Conservation (phyloP, 441 rosid genomes). For the Arabidopsis lyrata region DNA sequence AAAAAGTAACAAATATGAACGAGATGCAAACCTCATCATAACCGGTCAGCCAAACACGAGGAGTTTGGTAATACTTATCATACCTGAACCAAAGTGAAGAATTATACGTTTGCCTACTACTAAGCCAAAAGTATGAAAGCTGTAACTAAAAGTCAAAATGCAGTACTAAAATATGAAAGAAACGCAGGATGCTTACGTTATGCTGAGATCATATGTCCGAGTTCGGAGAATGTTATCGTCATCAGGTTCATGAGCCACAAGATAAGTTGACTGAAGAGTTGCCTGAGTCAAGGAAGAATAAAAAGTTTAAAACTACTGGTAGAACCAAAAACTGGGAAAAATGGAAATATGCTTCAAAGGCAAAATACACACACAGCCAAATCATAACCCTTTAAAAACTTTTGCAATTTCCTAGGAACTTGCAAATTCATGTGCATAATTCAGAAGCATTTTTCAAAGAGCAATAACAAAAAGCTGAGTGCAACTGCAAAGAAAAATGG, state of each 20-base stretch:
- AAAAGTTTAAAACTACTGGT: neutral
- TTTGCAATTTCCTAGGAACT: conserved; percentile 2
- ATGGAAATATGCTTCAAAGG: neutral
- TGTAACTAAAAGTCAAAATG: neutral
- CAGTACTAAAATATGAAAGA: conserved; percentile 7
- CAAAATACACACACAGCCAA: neutral
- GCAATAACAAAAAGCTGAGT: conserved; percentile 8
- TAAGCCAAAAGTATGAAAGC: conserved; percentile 18
- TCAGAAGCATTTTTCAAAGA: conserved; percentile 2
- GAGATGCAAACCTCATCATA: conserved; percentile 84
- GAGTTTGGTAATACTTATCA: conserved; percentile 97
- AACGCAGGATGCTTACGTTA: conserved; percentile 70
- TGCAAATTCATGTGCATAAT: conserved; percentile 9
- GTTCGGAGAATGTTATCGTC: conserved; percentile 92
- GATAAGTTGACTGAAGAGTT: conserved; percentile 72
- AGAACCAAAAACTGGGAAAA: neutral
- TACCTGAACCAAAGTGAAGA: conserved; percentile 61
- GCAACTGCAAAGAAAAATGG: conserved; percentile 20
- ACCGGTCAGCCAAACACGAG: conserved; percentile 98
- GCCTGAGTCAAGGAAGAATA: conserved; percentile 59
- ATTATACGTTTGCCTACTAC: conserved; percentile 1
- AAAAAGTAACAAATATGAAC: conserved; percentile 8
- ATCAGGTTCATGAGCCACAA: conserved; percentile 88
- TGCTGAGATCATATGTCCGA: conserved; percentile 98
- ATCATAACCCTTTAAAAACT: neutral